These are phyloP conservation scores for Rhynchosporium secalis DNA, from an alignment of 2,329 filamentous ascomycete species.

Conservation along the genomic window DNA sequence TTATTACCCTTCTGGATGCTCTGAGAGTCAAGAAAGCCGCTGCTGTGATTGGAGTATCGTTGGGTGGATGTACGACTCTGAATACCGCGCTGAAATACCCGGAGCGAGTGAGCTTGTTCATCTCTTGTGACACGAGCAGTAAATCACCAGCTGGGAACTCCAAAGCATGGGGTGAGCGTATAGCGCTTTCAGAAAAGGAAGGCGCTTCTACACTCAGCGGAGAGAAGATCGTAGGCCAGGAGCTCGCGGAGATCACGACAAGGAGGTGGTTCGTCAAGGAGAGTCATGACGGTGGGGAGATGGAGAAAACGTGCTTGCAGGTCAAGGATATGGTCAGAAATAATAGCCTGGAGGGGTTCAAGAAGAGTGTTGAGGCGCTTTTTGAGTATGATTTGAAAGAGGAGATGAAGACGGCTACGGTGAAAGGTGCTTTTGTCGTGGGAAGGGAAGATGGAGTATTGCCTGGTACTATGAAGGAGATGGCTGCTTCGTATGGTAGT, in stretches of 20 bases:
- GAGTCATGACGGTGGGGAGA: constrained; percentile 54
- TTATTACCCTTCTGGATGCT: constrained; percentile 64
- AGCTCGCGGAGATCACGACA: constrained; percentile 70
- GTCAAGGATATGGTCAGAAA: constrained; percentile 68
- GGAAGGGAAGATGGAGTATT: constrained; percentile 74
- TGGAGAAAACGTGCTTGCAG: constrained; percentile 51
- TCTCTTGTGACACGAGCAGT: constrained; percentile 79
- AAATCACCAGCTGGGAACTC: constrained; percentile 72
- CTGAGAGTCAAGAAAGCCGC: constrained; percentile 68
- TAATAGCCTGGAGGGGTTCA: constrained; percentile 72
- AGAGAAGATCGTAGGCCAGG: constrained; percentile 59
- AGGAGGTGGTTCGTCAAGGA: constrained; percentile 70
- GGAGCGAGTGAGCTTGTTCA: constrained; percentile 56
- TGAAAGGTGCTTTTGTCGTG: constrained; percentile 68
- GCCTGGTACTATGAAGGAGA: constrained; percentile 77
- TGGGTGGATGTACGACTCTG: constrained; percentile 77
- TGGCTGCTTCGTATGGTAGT: constrained; percentile 59
- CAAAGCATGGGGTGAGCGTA: constrained; percentile 76
- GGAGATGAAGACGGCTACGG: constrained; percentile 53
- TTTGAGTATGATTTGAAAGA: constrained; percentile 69
- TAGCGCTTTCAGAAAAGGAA: constrained; percentile 63
- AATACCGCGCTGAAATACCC: constrained; percentile 71
- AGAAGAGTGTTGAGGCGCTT: constrained; percentile 65
- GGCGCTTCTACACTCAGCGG: constrained; percentile 44
- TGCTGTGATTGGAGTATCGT: constrained; percentile 72